Evolutionary conservation across 2,329 filamentous ascomycete species (phyloP).

Genomic region (Ascochyta fabae): DNA sequence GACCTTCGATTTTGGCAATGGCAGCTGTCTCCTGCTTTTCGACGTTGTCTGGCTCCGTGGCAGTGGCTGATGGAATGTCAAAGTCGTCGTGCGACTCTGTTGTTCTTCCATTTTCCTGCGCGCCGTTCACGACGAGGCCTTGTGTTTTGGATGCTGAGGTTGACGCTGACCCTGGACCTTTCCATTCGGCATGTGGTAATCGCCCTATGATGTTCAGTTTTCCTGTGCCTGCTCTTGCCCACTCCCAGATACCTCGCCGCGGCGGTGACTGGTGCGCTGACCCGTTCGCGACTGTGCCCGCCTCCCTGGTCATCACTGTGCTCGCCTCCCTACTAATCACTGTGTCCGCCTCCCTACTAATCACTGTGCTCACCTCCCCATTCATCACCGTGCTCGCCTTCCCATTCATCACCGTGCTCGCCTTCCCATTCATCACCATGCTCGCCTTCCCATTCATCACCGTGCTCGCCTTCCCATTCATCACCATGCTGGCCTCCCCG

Average conservation of each 20-base stretch:
- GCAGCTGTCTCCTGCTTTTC: constrained; percentile 17
- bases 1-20: constrained; percentile 32
- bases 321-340: too few relatives aligned
- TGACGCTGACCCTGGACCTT: constrained; percentile 25
- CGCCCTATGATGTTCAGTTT: constrained; percentile 38
- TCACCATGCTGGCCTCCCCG: constrained; percentile 2
- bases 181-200: constrained; percentile 40
- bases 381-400: too few relatives aligned
- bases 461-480: neutral
- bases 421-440: too few relatives aligned
- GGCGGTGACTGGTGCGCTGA: constrained; percentile 26
- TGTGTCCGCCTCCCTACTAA: too few relatives aligned
- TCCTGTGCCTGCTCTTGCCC: constrained; percentile 41
- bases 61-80: constrained; percentile 36
- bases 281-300: neutral
- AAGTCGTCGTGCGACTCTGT: constrained; percentile 38
- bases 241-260: constrained; percentile 43
- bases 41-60: constrained; percentile 28
- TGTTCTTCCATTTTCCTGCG: constrained; percentile 15
- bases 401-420: too few relatives aligned
- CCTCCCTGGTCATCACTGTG: too few relatives aligned
- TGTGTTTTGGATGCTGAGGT: constrained; percentile 22
- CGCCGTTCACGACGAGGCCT: constrained; percentile 16
- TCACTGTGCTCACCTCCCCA: too few relatives aligned
- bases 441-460: neutral